Conservation (phyloP, 1,284 basidiomycete genomes). For the Volvariella surrecta region DNA sequence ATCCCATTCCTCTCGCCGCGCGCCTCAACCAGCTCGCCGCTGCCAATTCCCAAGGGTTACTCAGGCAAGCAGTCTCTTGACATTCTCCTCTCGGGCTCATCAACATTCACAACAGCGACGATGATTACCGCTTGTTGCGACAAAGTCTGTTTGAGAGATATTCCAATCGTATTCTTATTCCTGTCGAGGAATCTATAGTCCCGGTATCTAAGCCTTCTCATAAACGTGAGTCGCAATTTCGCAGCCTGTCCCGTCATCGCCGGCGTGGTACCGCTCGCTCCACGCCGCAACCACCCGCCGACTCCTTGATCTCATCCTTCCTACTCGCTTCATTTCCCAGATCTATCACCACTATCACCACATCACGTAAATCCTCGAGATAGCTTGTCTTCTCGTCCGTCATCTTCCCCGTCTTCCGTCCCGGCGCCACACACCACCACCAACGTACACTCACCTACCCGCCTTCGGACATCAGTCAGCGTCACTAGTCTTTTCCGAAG, state of each 20-base stretch:
- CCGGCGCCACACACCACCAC: constrained; percentile 23
- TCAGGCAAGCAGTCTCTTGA: constrained; percentile 22
- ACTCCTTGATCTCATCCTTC: too few species aligned
- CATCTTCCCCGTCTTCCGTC: constrained; percentile 22
- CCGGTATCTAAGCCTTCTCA: constrained; percentile 12
- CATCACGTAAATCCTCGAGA: too few species aligned
- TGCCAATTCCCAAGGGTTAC: constrained; percentile 32
- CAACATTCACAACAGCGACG: constrained; percentile 25
- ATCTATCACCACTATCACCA: too few species aligned
- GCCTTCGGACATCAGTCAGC: constrained; percentile 28
- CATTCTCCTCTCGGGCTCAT: constrained; percentile 3
- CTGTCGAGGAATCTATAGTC: constrained; percentile 20
- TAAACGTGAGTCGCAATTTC: constrained; percentile 5
- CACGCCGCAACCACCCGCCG: too few species aligned
- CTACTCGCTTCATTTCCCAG: too few species aligned
- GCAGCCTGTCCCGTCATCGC: too few species aligned
- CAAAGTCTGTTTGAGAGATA: constrained; percentile 36
- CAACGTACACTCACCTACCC: too few species aligned
- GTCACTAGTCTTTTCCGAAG: constrained; percentile 50
- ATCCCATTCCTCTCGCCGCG: constrained; percentile 29
- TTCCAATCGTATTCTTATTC: constrained; percentile 18
- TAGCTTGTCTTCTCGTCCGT: too few species aligned
- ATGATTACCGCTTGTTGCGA: constrained; percentile 39
- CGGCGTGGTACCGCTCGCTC: too few species aligned
- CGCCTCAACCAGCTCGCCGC: constrained; percentile 34